Percentiles rank a stretch among this genome's conserved stretches.
Conservation (phyloP, 1,284 basidiomycete species). For the Apiotrichum brassicae region DNA sequence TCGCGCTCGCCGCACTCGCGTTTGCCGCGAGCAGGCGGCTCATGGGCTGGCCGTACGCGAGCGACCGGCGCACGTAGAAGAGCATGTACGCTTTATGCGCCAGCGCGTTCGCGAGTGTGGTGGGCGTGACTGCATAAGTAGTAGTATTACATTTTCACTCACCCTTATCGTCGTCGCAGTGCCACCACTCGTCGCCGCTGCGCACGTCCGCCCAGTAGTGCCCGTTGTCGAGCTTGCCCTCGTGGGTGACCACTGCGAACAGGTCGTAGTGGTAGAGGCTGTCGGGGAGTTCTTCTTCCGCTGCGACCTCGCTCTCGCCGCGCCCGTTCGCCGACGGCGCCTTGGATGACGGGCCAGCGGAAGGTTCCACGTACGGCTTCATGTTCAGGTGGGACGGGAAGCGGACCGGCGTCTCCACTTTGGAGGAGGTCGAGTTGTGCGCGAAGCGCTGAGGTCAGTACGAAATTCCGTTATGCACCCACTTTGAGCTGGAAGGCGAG, state of each 20-base stretch:
- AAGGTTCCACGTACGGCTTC: conserved; percentile 64
- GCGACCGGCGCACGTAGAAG: conserved; percentile 79
- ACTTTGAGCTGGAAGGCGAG: conserved; percentile 95
- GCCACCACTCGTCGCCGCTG: conserved; percentile 66
- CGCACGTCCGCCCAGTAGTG: conserved; percentile 59
- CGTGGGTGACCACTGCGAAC: conserved; percentile 89
- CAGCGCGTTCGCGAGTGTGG: conserved; percentile 62
- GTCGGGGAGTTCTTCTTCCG: conserved; percentile 47
- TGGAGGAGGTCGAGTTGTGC: conserved; percentile 70
- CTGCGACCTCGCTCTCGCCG: not conserved
- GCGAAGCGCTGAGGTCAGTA: conserved; percentile 70
- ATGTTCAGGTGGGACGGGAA: conserved; percentile 83
- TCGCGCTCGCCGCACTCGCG: not conserved
- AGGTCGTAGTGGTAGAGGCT: conserved; percentile 84
- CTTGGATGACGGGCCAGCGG: conserved; percentile 6
- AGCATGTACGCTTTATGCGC: conserved; percentile 79
- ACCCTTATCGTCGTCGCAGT: conserved; percentile 89
- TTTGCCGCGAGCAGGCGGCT: conserved; percentile 13
- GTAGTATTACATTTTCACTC: conserved; percentile 27
- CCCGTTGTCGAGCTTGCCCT: conserved; percentile 89
- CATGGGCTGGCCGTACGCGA: conserved; percentile 56
- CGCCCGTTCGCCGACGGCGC: conserved; percentile 9
- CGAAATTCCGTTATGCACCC: conserved; percentile 6
- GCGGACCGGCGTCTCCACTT: conserved; percentile 76
- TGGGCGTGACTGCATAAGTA: conserved; percentile 53